Evolutionary conservation across 208 protist species (phyloP).

Genomic region (Trypanosoma melophagium): DNA sequence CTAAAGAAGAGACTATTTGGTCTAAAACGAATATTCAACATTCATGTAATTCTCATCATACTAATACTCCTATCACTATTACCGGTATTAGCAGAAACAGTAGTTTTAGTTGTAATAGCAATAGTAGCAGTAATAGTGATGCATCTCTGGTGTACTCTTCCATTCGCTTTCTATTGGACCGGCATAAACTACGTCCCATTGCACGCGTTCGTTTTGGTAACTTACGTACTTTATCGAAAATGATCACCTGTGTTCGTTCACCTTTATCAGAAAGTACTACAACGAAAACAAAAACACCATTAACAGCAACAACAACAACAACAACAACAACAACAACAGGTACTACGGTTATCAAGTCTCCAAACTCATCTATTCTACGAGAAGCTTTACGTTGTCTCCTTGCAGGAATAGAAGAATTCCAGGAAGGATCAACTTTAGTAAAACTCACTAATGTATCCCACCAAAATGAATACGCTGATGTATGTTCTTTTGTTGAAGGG

Average conservation of each 20-base stretch:
- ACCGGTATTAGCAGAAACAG: not conserved
- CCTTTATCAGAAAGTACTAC: not conserved
- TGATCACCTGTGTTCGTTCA: constrained; percentile 8
- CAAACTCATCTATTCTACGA: constrained; percentile 32
- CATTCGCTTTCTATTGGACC: constrained; percentile 57
- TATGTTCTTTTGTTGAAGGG: constrained; percentile 55
- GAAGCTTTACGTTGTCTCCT: constrained; percentile 55
- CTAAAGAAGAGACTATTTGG: constrained; percentile 3
- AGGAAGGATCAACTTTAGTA: constrained; percentile 24
- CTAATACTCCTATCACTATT: not conserved
- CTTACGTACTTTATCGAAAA: constrained; percentile 10
- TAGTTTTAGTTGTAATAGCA: not conserved
- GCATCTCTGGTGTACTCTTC: constrained; percentile 43
- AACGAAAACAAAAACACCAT: not conserved
- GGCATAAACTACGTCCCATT: constrained; percentile 73
- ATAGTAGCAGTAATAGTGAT: not conserved
- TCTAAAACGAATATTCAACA: not conserved
- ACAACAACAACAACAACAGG: not conserved
- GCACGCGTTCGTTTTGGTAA: constrained; percentile 38
- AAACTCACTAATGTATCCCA: constrained; percentile 45
- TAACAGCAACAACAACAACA: not conserved
- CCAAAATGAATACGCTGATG: constrained; percentile 62
- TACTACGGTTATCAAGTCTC: not conserved
- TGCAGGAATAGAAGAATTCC: constrained; percentile 45
- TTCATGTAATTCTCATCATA: not conserved